Conservation (phyloP, 2,329 filamentous ascomycete genomes). For the Penicillium rolfsii region DNA sequence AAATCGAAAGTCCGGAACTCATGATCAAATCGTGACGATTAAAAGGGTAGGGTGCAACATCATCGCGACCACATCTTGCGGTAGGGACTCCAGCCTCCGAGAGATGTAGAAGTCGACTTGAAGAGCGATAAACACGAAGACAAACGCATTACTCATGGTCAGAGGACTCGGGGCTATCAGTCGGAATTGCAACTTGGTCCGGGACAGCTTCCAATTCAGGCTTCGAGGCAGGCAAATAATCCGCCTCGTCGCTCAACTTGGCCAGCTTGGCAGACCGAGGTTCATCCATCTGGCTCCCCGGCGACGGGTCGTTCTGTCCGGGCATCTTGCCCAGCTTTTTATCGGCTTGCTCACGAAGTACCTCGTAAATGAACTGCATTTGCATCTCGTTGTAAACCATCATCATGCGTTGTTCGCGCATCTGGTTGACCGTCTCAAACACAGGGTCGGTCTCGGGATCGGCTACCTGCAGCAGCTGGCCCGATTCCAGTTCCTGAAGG, state of each 20-base stretch:
- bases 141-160: slow-evolving; percentile 34
- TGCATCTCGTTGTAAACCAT: slow-evolving; percentile 94
- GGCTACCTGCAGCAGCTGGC: slow-evolving; percentile 60
- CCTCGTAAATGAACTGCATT: slow-evolving; percentile 85
- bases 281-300: slow-evolving; percentile 28
- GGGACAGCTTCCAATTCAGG: slow-evolving; percentile 40
- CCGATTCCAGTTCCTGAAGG: slow-evolving; percentile 76
- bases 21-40: slow-evolving; percentile 29
- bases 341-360: slow-evolving; percentile 64
- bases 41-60: background rate
- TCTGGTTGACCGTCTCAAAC: slow-evolving; percentile 73
- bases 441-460: slow-evolving; percentile 67
- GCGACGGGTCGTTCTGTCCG: slow-evolving; percentile 16
- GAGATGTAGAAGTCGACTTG: slow-evolving; percentile 9
- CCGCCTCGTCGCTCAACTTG: slow-evolving; percentile 36
- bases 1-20: slow-evolving; percentile 27
- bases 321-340: slow-evolving; percentile 37
- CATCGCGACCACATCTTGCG: background rate
- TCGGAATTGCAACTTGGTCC: slow-evolving; percentile 31
- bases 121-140: background rate
- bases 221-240: slow-evolving; percentile 38
- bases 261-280: slow-evolving; percentile 42
- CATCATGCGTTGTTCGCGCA: slow-evolving; percentile 85
- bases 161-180: slow-evolving; percentile 34
- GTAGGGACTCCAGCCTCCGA: background rate